Evolutionary conservation across 805 yeast genomes (phyloP), one percentile per base, ranked within the genome.

Genomic region (Kodamaea nitidulidarum): DNA sequence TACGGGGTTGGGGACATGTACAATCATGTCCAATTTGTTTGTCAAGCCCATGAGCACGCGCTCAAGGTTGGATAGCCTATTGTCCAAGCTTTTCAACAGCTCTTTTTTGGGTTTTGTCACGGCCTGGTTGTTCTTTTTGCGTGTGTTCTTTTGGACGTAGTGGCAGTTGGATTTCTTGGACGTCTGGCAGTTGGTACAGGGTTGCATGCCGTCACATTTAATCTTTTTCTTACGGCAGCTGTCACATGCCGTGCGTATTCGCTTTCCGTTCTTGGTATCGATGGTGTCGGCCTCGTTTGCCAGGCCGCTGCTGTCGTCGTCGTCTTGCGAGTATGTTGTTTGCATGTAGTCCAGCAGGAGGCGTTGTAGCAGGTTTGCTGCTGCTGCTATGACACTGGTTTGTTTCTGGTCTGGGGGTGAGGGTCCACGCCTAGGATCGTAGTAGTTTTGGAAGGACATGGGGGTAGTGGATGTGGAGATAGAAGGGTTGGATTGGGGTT

Each of bases 171-270:
- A 17, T 7, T 47, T 46, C 18, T 51, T 48, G 24, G 52, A 44
- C 6, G 26, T 29, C 5, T 26, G 29, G 22, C 68, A 61, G 40
- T 60, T 60, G 7, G 46, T 10, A 43, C 68, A 62, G 1, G 68
- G 68, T 9, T 16, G 41, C 3, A 33, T 39, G 1, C 68, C 68
- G 40, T 58, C 54, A 41, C 68, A 62, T 38, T 56, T 61, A 29
- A 61, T 58, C 43, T 62, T 62, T 49, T 60, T 60, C 7, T 51
- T 44, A 1, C 68, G 51, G 41, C 68, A 62, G 4, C 48, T 48
- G 32, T 58, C 63, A 43, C 68, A 62, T 11, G 68, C 68, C 2
- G 45, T 41, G 27, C 45, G 34, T 34, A 42, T 45, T 6, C 52
- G 39, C 32, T 47, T 46, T 33, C 42, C 47, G 24, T 25, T 15